Conservation (phyloP, 2,329 filamentous ascomycete genomes). For the Epichloe amarillans region DNA sequence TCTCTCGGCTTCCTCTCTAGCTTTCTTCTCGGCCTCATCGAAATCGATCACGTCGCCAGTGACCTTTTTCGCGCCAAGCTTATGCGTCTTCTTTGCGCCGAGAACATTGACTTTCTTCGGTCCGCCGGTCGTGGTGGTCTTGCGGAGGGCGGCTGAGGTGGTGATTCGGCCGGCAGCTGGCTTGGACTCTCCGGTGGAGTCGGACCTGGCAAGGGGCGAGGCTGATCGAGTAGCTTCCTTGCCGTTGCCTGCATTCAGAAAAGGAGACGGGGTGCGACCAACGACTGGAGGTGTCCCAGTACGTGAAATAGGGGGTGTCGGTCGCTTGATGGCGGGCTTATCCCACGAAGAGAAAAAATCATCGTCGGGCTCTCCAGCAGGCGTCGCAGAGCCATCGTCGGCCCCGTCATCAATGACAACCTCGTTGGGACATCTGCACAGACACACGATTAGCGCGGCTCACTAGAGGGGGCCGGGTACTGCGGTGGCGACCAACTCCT, state of each 20-base stretch:
- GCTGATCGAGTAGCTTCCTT: slow-evolving; percentile 65
- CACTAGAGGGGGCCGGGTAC: background rate
- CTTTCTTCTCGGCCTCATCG: slow-evolving; percentile 92
- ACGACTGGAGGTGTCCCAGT: slow-evolving; percentile 73
- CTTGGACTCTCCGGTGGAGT: slow-evolving; percentile 38
- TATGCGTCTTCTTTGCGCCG: slow-evolving; percentile 69
- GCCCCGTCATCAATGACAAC: slow-evolving; percentile 70
- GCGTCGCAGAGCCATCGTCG: slow-evolving; percentile 58
- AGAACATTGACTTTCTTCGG: slow-evolving; percentile 77
- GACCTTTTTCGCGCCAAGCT: slow-evolving; percentile 89
- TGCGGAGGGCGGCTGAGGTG: slow-evolving; percentile 70
- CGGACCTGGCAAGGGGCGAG: slow-evolving; percentile 61
- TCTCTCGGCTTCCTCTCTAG: slow-evolving; percentile 91
- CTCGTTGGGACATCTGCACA: slow-evolving; percentile 61
- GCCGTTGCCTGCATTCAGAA: slow-evolving; percentile 58
- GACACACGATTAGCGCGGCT: slow-evolving; percentile 12
- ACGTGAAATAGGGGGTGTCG: slow-evolving; percentile 89
- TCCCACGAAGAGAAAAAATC: slow-evolving; percentile 99
- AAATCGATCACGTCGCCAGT: slow-evolving; percentile 76
- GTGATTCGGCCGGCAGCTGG: slow-evolving; percentile 59
- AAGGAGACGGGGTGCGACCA: slow-evolving; percentile 76
- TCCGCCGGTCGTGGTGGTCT: slow-evolving; percentile 48
- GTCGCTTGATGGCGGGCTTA: slow-evolving; percentile 91
- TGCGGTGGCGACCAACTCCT: slow-evolving; percentile 47
- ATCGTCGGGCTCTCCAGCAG: slow-evolving; percentile 75